Evolutionary conservation across 768 basidiomycete genomes (phyloP), one percentile per base, ranked within the genome.

Genomic region (Boletus pseudo-olivaceus): DNA sequence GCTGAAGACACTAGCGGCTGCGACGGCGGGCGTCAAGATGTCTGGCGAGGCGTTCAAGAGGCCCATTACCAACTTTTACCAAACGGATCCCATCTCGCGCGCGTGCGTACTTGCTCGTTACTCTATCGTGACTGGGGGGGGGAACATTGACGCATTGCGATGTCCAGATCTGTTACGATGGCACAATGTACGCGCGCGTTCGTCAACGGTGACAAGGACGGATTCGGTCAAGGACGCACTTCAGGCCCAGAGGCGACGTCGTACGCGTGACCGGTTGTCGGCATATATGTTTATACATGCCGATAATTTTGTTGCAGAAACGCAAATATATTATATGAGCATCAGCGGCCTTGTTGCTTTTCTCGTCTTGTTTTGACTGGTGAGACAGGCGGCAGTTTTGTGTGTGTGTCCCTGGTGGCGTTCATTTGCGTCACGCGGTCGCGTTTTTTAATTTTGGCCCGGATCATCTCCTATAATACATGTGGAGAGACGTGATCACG

Each of bases 81-180:
- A 93, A 73, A 98, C 96, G 10, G 96, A 98, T 72, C 84, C 90
- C 27, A 93, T 98, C 67, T 94, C 93, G 41, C 79, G 95, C 78
- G 90, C 92, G 83, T 94, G 63, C 72, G 93, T 88, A 38, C 7
- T 30, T 30, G 46, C n/a, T 48, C 35, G 46, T 26, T 50, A 8
- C 46, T 40, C 15, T 20, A 8, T 35, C 15, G 3, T 15, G 8
- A 17, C 6, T n/a, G 2, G 19, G 3, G 33, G 29, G 38, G 32
- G 29, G 38, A 7, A 53, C 30, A 15, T 30, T 56, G 11, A 42
- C 56, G 47, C 19, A 34, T 26, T 12, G 19, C 14, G 5, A 30
- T 19, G 17, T 14, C 17, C 61, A 92, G 89, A 42, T 93, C 91
- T n/a, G 88, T 92, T 34, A 95, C 94, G 34, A 97, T 97, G 94